phyloP scores from a whole-genome alignment of 192 early-diverging fungal species.

The Dimargaris cristalligena region DNA sequence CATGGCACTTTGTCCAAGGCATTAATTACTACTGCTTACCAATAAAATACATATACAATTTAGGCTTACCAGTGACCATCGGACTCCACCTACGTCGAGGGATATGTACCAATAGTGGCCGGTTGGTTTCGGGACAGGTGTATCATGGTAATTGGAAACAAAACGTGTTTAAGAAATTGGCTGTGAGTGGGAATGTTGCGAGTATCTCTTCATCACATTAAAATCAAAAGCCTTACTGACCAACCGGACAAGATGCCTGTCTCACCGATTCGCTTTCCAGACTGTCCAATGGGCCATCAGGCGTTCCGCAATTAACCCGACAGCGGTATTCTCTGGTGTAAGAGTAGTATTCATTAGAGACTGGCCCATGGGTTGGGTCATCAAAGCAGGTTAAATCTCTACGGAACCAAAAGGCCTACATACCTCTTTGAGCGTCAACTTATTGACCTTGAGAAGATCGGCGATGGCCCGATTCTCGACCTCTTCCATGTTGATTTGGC shows the following conservation, averaged over 20 bases:
- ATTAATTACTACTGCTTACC: too few relatives aligned
- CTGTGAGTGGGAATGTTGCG: background rate
- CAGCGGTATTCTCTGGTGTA: too few relatives aligned
- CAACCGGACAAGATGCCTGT: too few relatives aligned
- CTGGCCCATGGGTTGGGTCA: background rate
- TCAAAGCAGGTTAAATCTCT: background rate
- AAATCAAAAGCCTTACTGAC: background rate
- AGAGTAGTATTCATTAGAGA: background rate
- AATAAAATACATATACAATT: too few relatives aligned
- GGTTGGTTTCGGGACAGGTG: background rate
- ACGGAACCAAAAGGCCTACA: background rate
- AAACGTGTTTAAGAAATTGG: background rate
- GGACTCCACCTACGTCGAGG: conserved; percentile 36
- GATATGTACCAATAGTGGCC: background rate
- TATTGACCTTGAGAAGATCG: conserved; percentile 32
- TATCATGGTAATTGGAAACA: background rate
- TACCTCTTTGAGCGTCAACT: conserved; percentile 45
- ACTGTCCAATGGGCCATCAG: too few relatives aligned
- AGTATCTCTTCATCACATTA: background rate
- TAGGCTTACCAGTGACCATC: conserved; percentile 77
- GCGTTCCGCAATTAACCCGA: too few relatives aligned
- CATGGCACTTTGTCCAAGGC: too few relatives aligned
- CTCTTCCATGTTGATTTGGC: conserved; percentile 53
- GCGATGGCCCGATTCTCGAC: conserved; percentile 54
- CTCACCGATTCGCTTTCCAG: too few relatives aligned